A percentile compares a stretch with the other conserved stretches of the same genome.
Evolutionary conservation across 169 alveolate genomes (phyloP).

Genomic region (Plasmodium knowlesi): DNA sequence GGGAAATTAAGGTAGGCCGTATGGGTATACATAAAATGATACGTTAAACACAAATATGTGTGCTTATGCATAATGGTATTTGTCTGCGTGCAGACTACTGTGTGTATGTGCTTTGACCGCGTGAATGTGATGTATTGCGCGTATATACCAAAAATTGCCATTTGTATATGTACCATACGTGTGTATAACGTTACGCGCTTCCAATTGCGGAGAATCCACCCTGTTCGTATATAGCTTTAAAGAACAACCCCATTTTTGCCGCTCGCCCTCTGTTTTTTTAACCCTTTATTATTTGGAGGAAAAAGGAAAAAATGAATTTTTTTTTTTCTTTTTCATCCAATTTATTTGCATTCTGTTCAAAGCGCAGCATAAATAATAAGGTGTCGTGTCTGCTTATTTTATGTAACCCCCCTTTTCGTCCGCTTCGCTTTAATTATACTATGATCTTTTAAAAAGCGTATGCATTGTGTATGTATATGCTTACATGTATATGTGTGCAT

Average conservation of each 20-base stretch:
- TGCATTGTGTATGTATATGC: not conserved
- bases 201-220: not conserved
- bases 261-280: not conserved
- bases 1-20: not conserved
- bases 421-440: not conserved
- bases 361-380: not conserved
- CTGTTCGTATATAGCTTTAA: constrained; percentile 7
- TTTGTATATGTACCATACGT: constrained; percentile 4
- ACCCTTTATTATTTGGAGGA: not conserved
- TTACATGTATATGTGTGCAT: not conserved
- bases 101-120: not conserved
- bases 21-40: not conserved
- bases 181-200: not conserved
- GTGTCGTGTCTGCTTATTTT: not conserved
- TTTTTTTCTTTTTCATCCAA: not conserved
- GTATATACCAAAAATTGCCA: not conserved
- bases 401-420: not conserved
- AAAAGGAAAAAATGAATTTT: constrained; percentile 2
- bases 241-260: not conserved
- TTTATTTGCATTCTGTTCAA: not conserved
- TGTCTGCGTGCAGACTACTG: not conserved
- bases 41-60: not conserved
- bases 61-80: not conserved
- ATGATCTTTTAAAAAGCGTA: not conserved
- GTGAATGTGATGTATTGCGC: not conserved